A percentile compares a stretch with the other conserved stretches of the same genome.
Conservation (phyloP, 2,329 filamentous ascomycete species). For the Amylocarpus encephaloides region DNA sequence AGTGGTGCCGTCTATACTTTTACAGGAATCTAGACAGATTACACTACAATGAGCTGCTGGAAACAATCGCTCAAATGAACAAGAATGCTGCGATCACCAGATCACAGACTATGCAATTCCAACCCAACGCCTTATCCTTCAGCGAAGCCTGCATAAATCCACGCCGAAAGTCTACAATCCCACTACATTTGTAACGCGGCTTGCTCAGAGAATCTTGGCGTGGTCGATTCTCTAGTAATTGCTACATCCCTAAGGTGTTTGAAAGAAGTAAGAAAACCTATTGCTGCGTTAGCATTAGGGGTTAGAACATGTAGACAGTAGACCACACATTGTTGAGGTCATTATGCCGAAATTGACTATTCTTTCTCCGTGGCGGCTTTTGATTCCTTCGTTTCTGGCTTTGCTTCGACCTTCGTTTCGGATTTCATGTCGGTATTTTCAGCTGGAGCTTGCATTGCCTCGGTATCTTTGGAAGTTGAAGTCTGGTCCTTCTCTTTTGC, state of each 20-base stretch:
- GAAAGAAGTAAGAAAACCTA: background rate
- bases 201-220: background rate
- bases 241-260: background rate
- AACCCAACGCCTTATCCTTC: constrained; percentile 14
- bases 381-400: constrained; percentile 9
- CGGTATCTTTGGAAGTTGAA: constrained; percentile 8
- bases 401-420: constrained; percentile 7
- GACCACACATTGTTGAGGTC: background rate
- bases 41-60: constrained; percentile 14
- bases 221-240: background rate
- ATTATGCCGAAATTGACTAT: background rate
- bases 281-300: background rate
- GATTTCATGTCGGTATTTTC: constrained; percentile 5
- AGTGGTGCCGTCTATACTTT: constrained; percentile 20
- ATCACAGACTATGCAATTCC: constrained; percentile 12
- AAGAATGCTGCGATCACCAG: constrained; percentile 15
- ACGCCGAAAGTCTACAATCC: constrained; percentile 2
- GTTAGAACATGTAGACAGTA: background rate
- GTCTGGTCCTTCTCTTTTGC: constrained; percentile 32
- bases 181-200: background rate
- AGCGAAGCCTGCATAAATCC: background rate
- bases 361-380: constrained; percentile 5
- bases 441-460: background rate
- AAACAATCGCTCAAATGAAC: constrained; percentile 14
- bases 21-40: constrained; percentile 24